Evolutionary conservation across 139 green algal genomes (phyloP).

Genomic region (Auxenochlorella protothecoides): DNA sequence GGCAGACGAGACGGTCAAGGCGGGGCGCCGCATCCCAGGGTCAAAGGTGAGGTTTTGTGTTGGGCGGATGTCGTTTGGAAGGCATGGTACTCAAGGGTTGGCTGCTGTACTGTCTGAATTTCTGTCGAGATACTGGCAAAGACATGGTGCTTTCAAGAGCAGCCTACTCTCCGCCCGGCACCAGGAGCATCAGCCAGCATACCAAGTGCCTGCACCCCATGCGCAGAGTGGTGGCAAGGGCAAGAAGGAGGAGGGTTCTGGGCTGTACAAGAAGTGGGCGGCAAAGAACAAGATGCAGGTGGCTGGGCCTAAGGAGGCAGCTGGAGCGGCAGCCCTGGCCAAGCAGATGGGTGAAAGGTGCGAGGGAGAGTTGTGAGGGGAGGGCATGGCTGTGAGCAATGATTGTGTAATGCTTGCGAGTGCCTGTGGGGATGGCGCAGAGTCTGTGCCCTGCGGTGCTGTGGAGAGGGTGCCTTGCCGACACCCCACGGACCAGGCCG

Average conservation of each 20-base stretch:
- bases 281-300: constrained; percentile 47
- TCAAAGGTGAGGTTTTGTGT: no score
- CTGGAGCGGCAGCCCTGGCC: constrained; percentile 1
- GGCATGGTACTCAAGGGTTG: no score
- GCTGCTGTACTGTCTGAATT: no score
- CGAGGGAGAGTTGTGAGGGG: not conserved
- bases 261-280: constrained; percentile 61
- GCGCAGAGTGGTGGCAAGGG: no score
- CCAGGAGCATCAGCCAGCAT: no score
- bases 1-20: constrained; percentile 32
- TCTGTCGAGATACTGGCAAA: no score
- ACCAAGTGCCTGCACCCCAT: no score
- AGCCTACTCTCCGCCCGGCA: no score
- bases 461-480: no score
- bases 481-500: not conserved
- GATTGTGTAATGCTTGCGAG: not conserved
- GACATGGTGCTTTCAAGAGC: no score
- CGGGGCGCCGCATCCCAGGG: constrained; percentile 4
- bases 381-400: not conserved
- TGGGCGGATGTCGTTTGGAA: no score
- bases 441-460: not conserved
- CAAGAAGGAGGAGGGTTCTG: constrained; percentile 17
- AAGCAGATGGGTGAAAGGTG: constrained; percentile 2
- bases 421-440: not conserved
- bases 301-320: constrained; percentile 11